Evolutionary conservation across 352 stramenopile species (phyloP), one percentile per base, ranked within the genome.

Genomic region (Albugo candida): DNA sequence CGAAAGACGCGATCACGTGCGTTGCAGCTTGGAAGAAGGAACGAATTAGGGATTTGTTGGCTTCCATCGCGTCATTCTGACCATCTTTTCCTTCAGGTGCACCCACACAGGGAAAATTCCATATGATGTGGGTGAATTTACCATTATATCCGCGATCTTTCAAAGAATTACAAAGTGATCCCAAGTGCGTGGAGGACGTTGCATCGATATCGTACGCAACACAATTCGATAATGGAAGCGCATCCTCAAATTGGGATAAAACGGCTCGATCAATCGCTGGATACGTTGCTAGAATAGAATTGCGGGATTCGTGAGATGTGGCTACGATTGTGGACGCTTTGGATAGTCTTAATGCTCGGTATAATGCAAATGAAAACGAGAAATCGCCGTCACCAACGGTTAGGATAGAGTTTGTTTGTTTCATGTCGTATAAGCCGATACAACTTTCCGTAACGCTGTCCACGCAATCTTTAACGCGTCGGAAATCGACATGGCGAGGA

Each of bases 311-410:
- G 47, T 97, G 95, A 36, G 84, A 96, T 39, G 92, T 97, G 11
- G 83, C 75, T 0, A 95, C 67, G 2, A 97, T 47, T 57, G 66
- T 50, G 16, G 76, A 63, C 4, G 24, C 41, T 41, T 21, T 45
- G 14, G 51, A 41, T 0, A 48, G 13, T 34, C 52, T 45, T 35
- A 92, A 66, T 36, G 65, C 64, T 27, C 72, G 64, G 8, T 85
- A 75, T 2, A 97, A 60, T 36, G 85, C 85, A 35, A 96, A 59
- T 20, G 88, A 97, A 62, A 94, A 97, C 2, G 88, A 93, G 50
- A 97, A 95, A 69, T 98, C 95, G 40, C 93, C 93, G 59, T 98
- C 93, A 13, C 93, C 93, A 2, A 98, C 70, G 0, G 85, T 96
- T 27, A 97, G 55, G 2, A 96, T 67, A 14, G 61, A 56, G 51